A percentile compares a stretch with the other conserved stretches of the same genome.
Conservation (phyloP, 768 basidiomycete genomes). For the Xerocomellus chrysenteron region DNA sequence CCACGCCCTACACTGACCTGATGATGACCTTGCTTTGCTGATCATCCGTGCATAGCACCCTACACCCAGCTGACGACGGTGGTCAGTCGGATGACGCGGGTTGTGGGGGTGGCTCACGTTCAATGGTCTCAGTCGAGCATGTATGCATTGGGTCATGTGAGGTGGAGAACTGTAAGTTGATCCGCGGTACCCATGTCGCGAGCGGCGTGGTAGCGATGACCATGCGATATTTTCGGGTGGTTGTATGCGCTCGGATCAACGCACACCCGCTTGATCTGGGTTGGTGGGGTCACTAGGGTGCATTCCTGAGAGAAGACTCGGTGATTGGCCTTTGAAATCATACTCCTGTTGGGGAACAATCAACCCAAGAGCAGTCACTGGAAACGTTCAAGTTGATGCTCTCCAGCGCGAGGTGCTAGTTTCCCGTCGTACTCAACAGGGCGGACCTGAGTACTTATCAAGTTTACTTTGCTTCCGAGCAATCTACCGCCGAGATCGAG, state of each 20-base stretch:
- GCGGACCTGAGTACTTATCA: slow-evolving; percentile 49
- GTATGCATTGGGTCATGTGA: background rate
- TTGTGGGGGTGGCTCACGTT: slow-evolving; percentile 13
- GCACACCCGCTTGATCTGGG: background rate
- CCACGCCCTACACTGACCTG: background rate
- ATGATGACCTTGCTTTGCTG: background rate
- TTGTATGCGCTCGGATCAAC: slow-evolving; percentile 2
- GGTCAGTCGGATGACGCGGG: slow-evolving; percentile 8
- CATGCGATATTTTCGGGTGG: background rate
- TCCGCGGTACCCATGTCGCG: background rate
- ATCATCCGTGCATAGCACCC: slow-evolving; percentile 12
- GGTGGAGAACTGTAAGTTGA: background rate
- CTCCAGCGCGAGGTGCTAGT: no score
- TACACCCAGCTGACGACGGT: slow-evolving; percentile 1
- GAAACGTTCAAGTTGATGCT: no score
- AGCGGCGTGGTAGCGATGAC: background rate
- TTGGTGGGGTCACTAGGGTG: background rate
- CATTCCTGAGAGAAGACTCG: background rate
- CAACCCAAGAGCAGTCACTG: no score
- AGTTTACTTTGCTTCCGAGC: slow-evolving; percentile 56
- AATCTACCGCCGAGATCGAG: slow-evolving; percentile 56
- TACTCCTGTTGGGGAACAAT: no score
- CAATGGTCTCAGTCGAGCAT: background rate
- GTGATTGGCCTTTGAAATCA: no score
- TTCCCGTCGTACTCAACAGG: background rate